Base-by-base conservation (phyloP, 2,329 filamentous ascomycete species). In the Rhytidhysteron rufulum region DNA sequence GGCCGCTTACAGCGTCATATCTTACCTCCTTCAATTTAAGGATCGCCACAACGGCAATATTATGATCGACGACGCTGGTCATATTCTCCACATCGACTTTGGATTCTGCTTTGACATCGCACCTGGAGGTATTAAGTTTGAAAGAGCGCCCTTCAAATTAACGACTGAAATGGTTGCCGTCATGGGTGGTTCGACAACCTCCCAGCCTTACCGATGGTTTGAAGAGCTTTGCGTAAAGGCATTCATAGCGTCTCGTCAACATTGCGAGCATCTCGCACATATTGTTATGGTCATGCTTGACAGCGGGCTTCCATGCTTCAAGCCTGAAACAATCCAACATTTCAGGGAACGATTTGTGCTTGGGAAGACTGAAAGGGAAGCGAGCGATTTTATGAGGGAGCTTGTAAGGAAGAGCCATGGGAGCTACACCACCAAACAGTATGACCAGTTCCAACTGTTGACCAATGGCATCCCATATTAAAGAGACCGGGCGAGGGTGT, bases 101-200 rank as follows among this genome's bases (percentile, higher is more conserved):
- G 93, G 93, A 8, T 99, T 98, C 78, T 97, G 91, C 71, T 98
- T 99, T 69, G 94, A 98, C 60, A 97, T 98, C 54, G 93, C 90
- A 1, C 93, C 93, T 0, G 93, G 93, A 34, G 93, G 94, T 44
- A 89, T 98, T 58, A 91, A 90, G 54, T 99, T 99, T 61, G 93
- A 99, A 73, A 85, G 93, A 18, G 93, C 93, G 0, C 93, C 93
- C 0, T 99, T 99, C 77, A 99, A 99, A 70, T 80, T 99, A 40
- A 98, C 93, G 1, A 79, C 82, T 6, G 93, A 99, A 65, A 98
- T 98, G 94, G 79, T 98, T 44, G 88, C 90, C n/a, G 93, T 99
- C 54, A 97, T 99, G 91, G 91, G 93, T 39, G 90, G 90, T 35
- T 57, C 64, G 40, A 85, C 82, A 3, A 82, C 85, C 31, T 86